Evolutionary conservation across 768 basidiomycete species (phyloP).

Genomic region (Piloderma croceum): DNA sequence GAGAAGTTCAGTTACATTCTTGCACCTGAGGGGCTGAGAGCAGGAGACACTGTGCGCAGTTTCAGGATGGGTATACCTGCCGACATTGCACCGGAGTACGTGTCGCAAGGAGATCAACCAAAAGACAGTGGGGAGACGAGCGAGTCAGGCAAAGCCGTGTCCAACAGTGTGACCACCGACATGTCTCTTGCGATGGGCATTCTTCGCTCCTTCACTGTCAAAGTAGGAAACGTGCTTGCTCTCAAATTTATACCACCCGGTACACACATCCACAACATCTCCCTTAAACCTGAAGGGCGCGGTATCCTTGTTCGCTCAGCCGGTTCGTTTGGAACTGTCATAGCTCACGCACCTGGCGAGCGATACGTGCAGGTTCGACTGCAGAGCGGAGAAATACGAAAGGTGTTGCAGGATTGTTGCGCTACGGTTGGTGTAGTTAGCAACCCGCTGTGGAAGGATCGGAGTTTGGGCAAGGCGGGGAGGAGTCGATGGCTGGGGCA

Average conservation of each 20-base stretch:
- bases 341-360: conserved; percentile 67
- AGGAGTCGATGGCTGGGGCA: conserved; percentile 81
- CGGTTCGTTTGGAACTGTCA: conserved; percentile 77
- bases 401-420: conserved; percentile 71
- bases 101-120: conserved; percentile 21
- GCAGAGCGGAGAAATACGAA: conserved; percentile 89
- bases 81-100: conserved; percentile 54
- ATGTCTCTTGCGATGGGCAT: conserved; percentile 76
- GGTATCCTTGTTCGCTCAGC: conserved; percentile 86
- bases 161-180: conserved; percentile 33
- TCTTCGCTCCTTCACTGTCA: conserved; percentile 76
- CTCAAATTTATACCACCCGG: conserved; percentile 88
- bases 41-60: conserved; percentile 83
- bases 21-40: conserved; percentile 82
- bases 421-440: conserved; percentile 91
- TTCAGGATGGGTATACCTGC: conserved; percentile 80
- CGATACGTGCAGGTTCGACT: conserved; percentile 79
- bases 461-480: conserved; percentile 88
- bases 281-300: conserved; percentile 69
- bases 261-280: conserved; percentile 83
- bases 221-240: conserved; percentile 90
- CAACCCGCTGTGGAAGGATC: conserved; percentile 84
- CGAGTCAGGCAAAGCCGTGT: conserved; percentile 21
- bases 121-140: conserved; percentile 18
- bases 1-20: conserved; percentile 84